Evolutionary conservation across 2,329 filamentous ascomycete genomes (phyloP), one percentile per base, ranked within the genome.

Genomic region (Alternaria novae-zelandiae): DNA sequence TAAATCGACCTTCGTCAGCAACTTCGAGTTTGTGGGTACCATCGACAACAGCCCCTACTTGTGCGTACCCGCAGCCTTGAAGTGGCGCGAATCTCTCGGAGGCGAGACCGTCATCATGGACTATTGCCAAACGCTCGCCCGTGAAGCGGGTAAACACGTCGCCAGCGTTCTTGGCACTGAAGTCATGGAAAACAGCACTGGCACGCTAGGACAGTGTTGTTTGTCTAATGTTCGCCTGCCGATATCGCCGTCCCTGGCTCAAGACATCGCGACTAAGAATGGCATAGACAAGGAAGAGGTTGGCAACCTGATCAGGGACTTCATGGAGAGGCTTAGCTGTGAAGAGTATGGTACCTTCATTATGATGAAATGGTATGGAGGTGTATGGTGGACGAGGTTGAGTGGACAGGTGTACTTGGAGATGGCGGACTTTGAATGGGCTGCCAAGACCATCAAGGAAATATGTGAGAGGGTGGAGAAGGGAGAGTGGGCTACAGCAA

Each of bases 401-500:
- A 94, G 91, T 75, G 92, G 88, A 13, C 94, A 97, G 83, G 86
- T 96, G 0, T 98, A 96, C 76, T 80, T 97, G n/a, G 92, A 93
- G 25, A 77, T 90, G 67, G 84, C 84, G 12, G 94, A 97, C 78
- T 97, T 96, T 74, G 87, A 90, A 75, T 92, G 87, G 86, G 85
- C 86, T 5, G 92, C 85, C 0, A 75, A 83, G 54, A 82, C 86
- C 9, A 78, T 96, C 72, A 86, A 87, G 74, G 81, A 83, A 32
- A 69, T 91, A 6, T 89, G 86, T 71, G 82, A 82, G 45, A 80
- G 84, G 68, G 85, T 86, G 30, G 81, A 80, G 46, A 80, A 78
- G 50, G 83, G 82, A 6, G 84, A 85, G 62, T 79, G 74, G 73
- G 53, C 58, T 15, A 57, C 21, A 9, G 32, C 26, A 17, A 62